Evolutionary conservation across 2,329 filamentous ascomycete species (phyloP).

Genomic region (Rugonectria rugulosa): DNA sequence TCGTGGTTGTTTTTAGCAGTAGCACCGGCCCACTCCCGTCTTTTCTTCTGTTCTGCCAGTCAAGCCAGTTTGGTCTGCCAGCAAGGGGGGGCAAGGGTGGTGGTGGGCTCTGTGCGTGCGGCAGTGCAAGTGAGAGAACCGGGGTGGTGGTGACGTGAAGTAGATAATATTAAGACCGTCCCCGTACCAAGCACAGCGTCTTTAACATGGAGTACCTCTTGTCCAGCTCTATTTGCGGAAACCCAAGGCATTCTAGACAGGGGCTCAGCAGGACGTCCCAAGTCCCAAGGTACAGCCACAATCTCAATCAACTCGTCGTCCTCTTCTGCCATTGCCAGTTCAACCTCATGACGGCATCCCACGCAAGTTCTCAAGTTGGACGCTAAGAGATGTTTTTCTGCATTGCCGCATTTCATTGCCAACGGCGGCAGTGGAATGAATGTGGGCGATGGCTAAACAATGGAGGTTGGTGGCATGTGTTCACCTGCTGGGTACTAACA

Average conservation of each 20-base stretch:
- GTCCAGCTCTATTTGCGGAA: background rate
- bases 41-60: too few relatives aligned
- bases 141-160: background rate
- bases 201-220: too few relatives aligned
- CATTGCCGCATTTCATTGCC: slow-evolving; percentile 14
- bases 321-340: background rate
- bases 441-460: too few relatives aligned
- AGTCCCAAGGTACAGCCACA: slow-evolving; percentile 22
- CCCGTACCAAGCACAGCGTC: background rate
- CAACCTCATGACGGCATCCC: slow-evolving; percentile 14
- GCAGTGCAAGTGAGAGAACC: slow-evolving; percentile 18
- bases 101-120: slow-evolving; percentile 14
- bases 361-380: too few relatives aligned
- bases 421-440: slow-evolving; percentile 13
- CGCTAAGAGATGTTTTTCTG: too few relatives aligned
- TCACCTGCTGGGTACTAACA: too few relatives aligned
- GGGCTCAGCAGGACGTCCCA: slow-evolving; percentile 17
- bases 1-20: slow-evolving; percentile 20
- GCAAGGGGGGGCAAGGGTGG: too few relatives aligned
- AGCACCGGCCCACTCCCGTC: too few relatives aligned
- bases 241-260: slow-evolving; percentile 7
- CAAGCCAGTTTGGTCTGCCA: too few relatives aligned
- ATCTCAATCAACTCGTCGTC: slow-evolving; percentile 5
- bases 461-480: too few relatives aligned
- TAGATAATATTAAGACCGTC: background rate